phyloP scores from a whole-genome alignment of 2,329 filamentous ascomycete genomes.

The Penicillium paneum region DNA sequence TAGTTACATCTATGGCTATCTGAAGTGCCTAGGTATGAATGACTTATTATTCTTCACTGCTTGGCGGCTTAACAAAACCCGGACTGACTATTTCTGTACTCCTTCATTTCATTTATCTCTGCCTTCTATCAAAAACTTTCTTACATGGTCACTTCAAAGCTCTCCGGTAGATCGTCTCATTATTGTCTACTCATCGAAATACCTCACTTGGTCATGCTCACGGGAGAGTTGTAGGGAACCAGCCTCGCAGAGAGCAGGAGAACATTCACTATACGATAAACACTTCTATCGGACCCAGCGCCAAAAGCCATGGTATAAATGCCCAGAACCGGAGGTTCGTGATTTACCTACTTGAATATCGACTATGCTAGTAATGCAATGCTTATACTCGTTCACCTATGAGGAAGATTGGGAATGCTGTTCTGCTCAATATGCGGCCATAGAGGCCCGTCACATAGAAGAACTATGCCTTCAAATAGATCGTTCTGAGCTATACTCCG shows the following conservation, averaged over 20 bases:
- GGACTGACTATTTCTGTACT: background rate
- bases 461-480: slow-evolving; percentile 1
- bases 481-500: background rate
- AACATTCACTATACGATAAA: too few relatives aligned
- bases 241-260: too few relatives aligned
- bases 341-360: background rate
- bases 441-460: slow-evolving; percentile 4
- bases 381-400: background rate
- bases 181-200: too few relatives aligned
- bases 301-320: background rate
- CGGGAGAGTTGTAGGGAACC: too few relatives aligned
- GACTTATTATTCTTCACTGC: background rate
- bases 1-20: background rate
- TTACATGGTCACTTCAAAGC: too few relatives aligned
- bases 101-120: too few relatives aligned
- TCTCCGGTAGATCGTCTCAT: too few relatives aligned
- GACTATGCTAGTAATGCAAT: background rate
- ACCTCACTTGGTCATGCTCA: too few relatives aligned
- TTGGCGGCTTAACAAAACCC: background rate
- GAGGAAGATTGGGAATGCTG: background rate
- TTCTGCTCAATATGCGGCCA: slow-evolving; percentile 3
- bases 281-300: too few relatives aligned
- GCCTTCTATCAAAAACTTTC: too few relatives aligned
- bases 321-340: background rate
- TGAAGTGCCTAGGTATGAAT: too few relatives aligned